Evolutionary conservation across 2,329 filamentous ascomycete species (phyloP).

Genomic region (Alternaria burnsii): DNA sequence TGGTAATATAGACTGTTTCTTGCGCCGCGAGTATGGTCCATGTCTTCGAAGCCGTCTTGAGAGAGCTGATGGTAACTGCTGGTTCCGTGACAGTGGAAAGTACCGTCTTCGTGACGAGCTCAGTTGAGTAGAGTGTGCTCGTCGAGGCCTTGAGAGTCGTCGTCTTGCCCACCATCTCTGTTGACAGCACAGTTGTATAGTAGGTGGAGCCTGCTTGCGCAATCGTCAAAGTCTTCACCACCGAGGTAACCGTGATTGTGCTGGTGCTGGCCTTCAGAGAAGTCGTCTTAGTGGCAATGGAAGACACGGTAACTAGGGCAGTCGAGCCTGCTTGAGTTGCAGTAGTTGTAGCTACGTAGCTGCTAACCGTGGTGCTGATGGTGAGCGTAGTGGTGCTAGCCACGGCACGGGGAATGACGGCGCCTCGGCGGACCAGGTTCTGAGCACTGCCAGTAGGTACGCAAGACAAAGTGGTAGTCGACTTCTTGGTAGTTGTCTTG

Average conservation of each 20-base stretch:
- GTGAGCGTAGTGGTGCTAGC: constrained; percentile 34
- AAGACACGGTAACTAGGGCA: constrained; percentile 19
- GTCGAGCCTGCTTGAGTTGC: constrained; percentile 27
- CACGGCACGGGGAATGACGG: constrained; percentile 22
- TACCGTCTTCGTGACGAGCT: constrained; percentile 15
- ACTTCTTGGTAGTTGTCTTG: constrained; percentile 43
- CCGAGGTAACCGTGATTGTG: constrained; percentile 30
- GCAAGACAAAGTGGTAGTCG: constrained; percentile 36
- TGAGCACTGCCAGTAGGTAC: constrained; percentile 33
- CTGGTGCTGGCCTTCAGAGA: constrained; percentile 24
- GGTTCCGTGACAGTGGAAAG: constrained; percentile 27
- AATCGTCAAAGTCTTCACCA: constrained; percentile 31
- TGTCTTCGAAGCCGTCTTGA: constrained; percentile 23
- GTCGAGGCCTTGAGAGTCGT: constrained; percentile 30
- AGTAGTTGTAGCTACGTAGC: constrained; percentile 28
- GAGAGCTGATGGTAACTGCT: constrained; percentile 29
- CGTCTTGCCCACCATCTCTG: constrained; percentile 22
- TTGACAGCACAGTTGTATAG: constrained; percentile 26
- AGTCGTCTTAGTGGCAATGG: constrained; percentile 19
- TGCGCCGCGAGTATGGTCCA: constrained; percentile 17
- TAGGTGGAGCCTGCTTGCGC: constrained; percentile 35
- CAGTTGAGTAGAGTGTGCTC: constrained; percentile 20
- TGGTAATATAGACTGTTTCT: constrained; percentile 20
- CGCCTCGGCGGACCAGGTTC: constrained; percentile 24
- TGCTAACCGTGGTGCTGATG: constrained; percentile 34